phyloP scores from a whole-genome alignment of 768 basidiomycete species.

The Podaxis rugospora region DNA sequence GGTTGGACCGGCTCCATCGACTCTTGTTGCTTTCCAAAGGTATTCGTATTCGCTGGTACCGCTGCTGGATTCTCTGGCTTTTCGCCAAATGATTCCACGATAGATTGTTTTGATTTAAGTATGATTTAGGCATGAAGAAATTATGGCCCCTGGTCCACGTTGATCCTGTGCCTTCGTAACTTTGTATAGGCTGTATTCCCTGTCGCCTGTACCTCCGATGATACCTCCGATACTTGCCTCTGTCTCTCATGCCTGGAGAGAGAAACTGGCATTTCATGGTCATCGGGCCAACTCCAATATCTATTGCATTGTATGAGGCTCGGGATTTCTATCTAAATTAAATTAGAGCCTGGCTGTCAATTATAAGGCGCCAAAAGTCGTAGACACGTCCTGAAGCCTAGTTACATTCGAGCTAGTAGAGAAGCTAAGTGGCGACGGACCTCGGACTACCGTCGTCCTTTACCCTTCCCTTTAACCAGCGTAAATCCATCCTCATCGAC shows the following conservation, averaged over 20 bases:
- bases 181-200: background rate
- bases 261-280: too few species aligned
- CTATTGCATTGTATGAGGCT: background rate
- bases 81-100: background rate
- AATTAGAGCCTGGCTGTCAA: too few species aligned
- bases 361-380: too few species aligned
- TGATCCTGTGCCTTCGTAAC: background rate
- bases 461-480: conserved; percentile 62
- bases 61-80: background rate
- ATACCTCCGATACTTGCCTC: background rate
- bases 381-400: background rate
- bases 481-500: conserved; percentile 95
- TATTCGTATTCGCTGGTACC: background rate
- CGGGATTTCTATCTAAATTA: background rate
- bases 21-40: background rate
- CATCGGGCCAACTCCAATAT: too few species aligned
- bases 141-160: background rate
- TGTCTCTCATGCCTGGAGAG: background rate
- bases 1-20: background rate
- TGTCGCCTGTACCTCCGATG: background rate
- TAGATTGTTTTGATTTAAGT: background rate
- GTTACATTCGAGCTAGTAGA: background rate
- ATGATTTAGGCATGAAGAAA: background rate
- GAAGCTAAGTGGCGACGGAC: background rate
- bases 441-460: conserved; percentile 30